Evolutionary conservation across 2,329 filamentous ascomycete genomes (phyloP), one percentile per base, ranked within the genome.

Genomic region (Claviceps spartinae): DNA sequence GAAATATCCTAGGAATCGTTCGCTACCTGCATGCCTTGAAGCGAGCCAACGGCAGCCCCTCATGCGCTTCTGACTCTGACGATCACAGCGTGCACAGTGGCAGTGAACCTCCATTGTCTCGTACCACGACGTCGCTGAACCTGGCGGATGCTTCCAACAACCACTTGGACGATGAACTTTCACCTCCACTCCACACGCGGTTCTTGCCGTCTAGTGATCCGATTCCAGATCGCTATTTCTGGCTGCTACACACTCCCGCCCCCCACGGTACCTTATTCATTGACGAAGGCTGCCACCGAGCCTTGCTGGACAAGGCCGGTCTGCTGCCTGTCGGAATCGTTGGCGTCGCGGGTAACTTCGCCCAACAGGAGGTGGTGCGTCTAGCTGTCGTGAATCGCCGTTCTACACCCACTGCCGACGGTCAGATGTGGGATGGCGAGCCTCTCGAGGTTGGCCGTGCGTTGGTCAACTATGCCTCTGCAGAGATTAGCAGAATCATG

Each of bases 141-240:
- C 59, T 73, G 47, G 55, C 60, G 30, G 60, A 61, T 7, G 49
- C 59, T 1, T 59, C 60, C 13, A 58, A 56, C 30, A 56, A 52
- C 14, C 2, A 30, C 26, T 11, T 47, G 13, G 54, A 58, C 9
- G 61, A 67, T 47, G 52, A 61, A 49, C 37, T 60, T 30, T 62
- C 67, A 46, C 69, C 69, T 49, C 76, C 79, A 1, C 72, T 95
- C 4, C 93, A 98, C 68, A 98, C 93, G 3, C 84, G 93, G 53
- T 98, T 98, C 74, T 75, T 95, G 13, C 88, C 90, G 0, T 88
- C 88, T 9, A 73, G 78, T 0, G 82, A 86, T 26, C 90, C 91
- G 1, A 93, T 97, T 54, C 83, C 88, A 52, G 93, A 96, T 65
- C 85, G 91, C 55, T 89, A 93, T 64, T 97, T 98, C 75, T 98